phyloP scores from a whole-genome alignment of 2,329 filamentous ascomycete genomes.

The Dothidotthia symphoricarpi region DNA sequence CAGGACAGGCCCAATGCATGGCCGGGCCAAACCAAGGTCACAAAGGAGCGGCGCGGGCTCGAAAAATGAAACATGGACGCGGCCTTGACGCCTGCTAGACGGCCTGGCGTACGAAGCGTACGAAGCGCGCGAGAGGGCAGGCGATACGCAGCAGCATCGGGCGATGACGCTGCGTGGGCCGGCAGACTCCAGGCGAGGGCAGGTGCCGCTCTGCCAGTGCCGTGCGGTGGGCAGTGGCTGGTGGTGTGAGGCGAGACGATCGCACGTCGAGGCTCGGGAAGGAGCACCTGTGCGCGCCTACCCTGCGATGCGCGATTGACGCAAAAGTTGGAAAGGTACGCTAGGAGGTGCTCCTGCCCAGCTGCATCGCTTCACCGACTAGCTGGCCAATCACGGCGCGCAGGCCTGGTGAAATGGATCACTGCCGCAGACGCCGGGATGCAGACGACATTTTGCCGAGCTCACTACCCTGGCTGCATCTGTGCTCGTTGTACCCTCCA shows the following conservation, averaged over 20 bases:
- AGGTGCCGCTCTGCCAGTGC: not conserved
- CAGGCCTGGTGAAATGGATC: no score
- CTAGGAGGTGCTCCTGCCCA: not conserved
- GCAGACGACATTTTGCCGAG: not conserved
- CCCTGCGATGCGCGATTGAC: slow-evolving; percentile 24
- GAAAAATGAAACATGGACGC: slow-evolving; percentile 25
- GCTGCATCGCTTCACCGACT: no score
- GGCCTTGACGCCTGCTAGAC: slow-evolving; percentile 7
- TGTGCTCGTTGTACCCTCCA: slow-evolving; percentile 22
- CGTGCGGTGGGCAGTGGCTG: not conserved
- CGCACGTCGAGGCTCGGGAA: not conserved
- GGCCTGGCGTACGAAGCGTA: no score
- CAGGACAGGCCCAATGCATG: not conserved
- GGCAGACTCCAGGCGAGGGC: not conserved
- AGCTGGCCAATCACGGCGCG: no score
- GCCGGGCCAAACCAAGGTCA: not conserved
- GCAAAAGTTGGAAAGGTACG: slow-evolving; percentile 21
- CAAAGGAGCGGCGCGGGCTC: slow-evolving; percentile 16
- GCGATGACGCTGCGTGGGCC: not conserved
- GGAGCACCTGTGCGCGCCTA: slow-evolving; percentile 12
- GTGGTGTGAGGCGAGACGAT: not conserved
- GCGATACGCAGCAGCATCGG: slow-evolving; percentile 26
- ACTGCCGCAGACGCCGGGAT: not conserved
- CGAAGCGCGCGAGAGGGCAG: slow-evolving; percentile 25
- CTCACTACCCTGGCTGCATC: not conserved